These are phyloP conservation scores for Hansenula anomala DNA, from an alignment of 1,139 yeast species.

Conservation along the genomic window DNA sequence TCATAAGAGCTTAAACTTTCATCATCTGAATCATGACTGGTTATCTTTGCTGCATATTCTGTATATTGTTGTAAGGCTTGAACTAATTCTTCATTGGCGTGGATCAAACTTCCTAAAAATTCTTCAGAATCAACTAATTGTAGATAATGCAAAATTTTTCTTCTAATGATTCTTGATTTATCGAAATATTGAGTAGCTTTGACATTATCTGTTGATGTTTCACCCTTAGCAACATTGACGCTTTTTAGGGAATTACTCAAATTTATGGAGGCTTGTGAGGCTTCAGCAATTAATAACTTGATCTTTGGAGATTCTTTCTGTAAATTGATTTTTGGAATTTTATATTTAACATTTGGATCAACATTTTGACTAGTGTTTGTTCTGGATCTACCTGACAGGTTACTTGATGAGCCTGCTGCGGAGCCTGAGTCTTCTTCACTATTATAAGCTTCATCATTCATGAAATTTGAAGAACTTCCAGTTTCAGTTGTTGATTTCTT, in stretches of 20 bases:
- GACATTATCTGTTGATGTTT: constrained; percentile 57
- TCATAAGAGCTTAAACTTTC: constrained; percentile 30
- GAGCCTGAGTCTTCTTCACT: constrained; percentile 20
- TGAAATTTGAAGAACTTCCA: constrained; percentile 26
- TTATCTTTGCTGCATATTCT: constrained; percentile 45
- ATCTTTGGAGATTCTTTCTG: constrained; percentile 73
- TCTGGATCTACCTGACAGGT: background rate
- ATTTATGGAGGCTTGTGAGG: constrained; percentile 72
- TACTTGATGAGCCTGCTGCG: constrained; percentile 2
- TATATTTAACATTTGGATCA: constrained; percentile 52
- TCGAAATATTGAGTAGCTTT: constrained; percentile 60
- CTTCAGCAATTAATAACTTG: constrained; percentile 63
- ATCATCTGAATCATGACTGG: too few species aligned
- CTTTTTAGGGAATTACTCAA: constrained; percentile 59
- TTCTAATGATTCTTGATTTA: constrained; percentile 69
- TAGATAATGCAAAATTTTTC: constrained; percentile 72
- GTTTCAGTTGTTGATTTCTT: constrained; percentile 24
- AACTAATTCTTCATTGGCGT: constrained; percentile 87
- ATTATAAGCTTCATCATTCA: constrained; percentile 44
- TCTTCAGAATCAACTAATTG: constrained; percentile 80
- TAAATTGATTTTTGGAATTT: constrained; percentile 66
- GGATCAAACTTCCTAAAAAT: constrained; percentile 76
- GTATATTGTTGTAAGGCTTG: constrained; percentile 68
- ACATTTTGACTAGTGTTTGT: background rate
- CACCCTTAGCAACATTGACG: constrained; percentile 43